Conservation (phyloP, 148 eudicot genomes). For the Vaccinium corymbosum region DNA sequence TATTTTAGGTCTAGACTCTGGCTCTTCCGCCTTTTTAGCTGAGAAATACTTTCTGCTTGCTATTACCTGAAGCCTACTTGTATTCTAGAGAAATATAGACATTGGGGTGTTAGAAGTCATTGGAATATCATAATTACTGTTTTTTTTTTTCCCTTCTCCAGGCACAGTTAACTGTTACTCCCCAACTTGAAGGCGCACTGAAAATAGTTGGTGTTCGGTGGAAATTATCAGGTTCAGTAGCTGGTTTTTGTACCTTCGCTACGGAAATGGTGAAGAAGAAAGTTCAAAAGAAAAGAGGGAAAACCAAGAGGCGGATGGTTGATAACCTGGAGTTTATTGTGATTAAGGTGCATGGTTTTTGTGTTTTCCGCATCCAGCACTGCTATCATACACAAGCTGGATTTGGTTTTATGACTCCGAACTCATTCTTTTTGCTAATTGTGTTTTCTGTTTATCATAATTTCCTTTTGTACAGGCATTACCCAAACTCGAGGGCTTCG, state of each 20-base stretch:
- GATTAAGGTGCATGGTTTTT: slow-evolving; percentile 57
- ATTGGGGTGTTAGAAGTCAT: not conserved
- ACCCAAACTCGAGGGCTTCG: slow-evolving; percentile 82
- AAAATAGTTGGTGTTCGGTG: slow-evolving; percentile 84
- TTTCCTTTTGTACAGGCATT: slow-evolving; percentile 48
- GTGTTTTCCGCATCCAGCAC: not conserved
- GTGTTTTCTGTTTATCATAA: slow-evolving; percentile 4
- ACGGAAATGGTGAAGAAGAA: slow-evolving; percentile 49
- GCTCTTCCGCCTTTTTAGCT: not conserved
- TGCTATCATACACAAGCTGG: not conserved
- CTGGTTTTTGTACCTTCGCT: slow-evolving; percentile 64
- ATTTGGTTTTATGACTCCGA: not conserved
- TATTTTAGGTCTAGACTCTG: no score
- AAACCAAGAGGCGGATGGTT: slow-evolving; percentile 36
- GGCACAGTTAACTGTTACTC: slow-evolving; percentile 78
- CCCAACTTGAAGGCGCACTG: slow-evolving; percentile 72
- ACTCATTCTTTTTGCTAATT: not conserved
- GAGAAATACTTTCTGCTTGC: not conserved
- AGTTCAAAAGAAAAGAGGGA: slow-evolving; percentile 51
- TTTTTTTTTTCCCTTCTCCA: slow-evolving; percentile 23
- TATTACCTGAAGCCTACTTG: not conserved
- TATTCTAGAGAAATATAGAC: not conserved
- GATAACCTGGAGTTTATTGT: slow-evolving; percentile 68
- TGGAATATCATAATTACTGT: not conserved
- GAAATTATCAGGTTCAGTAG: slow-evolving; percentile 86